Conservation (phyloP, 2,329 filamentous ascomycete species). For the Trichoderma lentiforme region DNA sequence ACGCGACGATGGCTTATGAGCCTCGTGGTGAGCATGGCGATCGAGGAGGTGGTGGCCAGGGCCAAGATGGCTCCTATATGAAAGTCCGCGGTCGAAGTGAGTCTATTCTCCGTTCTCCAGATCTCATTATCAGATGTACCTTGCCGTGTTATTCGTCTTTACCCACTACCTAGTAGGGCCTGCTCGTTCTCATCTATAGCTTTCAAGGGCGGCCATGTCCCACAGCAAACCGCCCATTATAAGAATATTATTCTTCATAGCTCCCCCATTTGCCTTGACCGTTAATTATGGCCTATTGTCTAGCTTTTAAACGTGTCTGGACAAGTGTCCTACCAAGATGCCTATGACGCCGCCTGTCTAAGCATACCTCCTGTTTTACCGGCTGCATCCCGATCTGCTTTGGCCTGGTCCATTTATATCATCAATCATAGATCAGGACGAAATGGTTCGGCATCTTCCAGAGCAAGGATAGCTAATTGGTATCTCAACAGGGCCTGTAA, state of each 20-base stretch:
- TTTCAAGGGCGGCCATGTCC: background rate
- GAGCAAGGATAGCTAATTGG: background rate
- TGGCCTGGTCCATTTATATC: background rate
- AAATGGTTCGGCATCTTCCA: background rate
- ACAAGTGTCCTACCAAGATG: background rate
- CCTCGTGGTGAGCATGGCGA: slow-evolving; percentile 49
- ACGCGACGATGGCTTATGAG: slow-evolving; percentile 50
- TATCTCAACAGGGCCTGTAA: slow-evolving; percentile 67
- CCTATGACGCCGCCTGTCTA: background rate
- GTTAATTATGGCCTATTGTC: background rate
- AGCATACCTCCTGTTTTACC: background rate
- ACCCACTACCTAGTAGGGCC: background rate
- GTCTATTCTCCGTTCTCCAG: slow-evolving; percentile 27
- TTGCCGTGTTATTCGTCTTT: background rate
- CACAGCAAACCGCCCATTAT: background rate
- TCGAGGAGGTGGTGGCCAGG: slow-evolving; percentile 33
- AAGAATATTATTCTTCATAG: background rate
- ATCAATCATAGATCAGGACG: background rate
- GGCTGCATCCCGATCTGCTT: background rate
- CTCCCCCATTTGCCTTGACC: background rate
- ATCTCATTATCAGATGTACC: background rate
- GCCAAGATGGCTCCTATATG: slow-evolving; percentile 44
- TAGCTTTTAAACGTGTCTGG: background rate
- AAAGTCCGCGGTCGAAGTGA: slow-evolving; percentile 52
- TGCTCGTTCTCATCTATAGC: background rate